These are phyloP conservation scores for Penicillium digitatum DNA, from an alignment of 2,329 filamentous ascomycete genomes.

Conservation along the genomic window DNA sequence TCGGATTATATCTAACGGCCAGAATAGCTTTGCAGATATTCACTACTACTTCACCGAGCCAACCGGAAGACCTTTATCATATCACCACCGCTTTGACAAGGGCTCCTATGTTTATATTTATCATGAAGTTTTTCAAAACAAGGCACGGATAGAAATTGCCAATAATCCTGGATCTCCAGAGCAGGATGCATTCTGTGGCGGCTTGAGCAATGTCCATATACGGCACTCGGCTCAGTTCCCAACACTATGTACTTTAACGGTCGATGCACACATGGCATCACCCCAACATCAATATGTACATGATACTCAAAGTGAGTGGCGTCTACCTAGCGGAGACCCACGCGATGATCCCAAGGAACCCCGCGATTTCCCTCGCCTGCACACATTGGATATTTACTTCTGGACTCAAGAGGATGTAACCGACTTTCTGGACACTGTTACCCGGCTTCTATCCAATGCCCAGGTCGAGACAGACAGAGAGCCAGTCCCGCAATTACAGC, in stretches of 20 bases:
- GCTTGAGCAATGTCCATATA: conserved; percentile 51
- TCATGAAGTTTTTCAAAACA: conserved; percentile 52
- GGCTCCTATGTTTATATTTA: conserved; percentile 63
- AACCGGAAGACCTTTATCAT: conserved; percentile 46
- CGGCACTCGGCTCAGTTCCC: conserved; percentile 58
- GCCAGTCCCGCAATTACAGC: conserved; percentile 33
- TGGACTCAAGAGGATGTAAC: conserved; percentile 59
- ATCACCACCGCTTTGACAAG: conserved; percentile 61
- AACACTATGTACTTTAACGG: conserved; percentile 55
- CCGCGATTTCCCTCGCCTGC: conserved; percentile 50
- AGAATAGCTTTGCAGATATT: conserved; percentile 57
- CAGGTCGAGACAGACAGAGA: conserved; percentile 51
- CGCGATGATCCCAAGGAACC: conserved; percentile 52
- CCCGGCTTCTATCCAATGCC: conserved; percentile 32
- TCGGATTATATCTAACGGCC: conserved; percentile 4
- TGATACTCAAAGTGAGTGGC: conserved; percentile 50
- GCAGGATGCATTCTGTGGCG: conserved; percentile 63
- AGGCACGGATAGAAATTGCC: conserved; percentile 58
- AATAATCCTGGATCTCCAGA: conserved; percentile 60
- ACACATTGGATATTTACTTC: conserved; percentile 61
- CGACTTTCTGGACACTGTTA: conserved; percentile 49
- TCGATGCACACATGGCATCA: conserved; percentile 43
- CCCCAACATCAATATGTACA: conserved; percentile 25
- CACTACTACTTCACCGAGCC: conserved; percentile 62
- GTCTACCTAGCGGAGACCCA: conserved; percentile 52